Evolutionary conservation across 805 yeast genomes (phyloP), one percentile per base, ranked within the genome.

Genomic region (Yamadazyma tumulicola): DNA sequence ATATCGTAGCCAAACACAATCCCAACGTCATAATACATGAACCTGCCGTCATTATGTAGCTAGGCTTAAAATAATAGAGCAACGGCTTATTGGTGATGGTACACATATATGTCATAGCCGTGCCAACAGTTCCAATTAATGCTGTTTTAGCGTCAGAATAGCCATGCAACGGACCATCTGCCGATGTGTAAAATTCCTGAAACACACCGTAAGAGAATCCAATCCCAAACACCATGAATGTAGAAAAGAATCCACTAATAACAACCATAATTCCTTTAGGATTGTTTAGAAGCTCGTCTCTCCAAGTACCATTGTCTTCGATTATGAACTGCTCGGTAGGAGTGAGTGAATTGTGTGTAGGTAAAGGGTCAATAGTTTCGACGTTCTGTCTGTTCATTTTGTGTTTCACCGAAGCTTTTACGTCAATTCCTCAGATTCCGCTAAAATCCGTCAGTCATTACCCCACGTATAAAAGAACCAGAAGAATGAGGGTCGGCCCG

Each of bases 171-270:
- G 69, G 67, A 2, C 67, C 67, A 7, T 29, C 11, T 22, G 24
- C 26, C 2, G 60, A 43, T 1, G 51, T 42, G 29, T 62, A 62
- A 39, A 42, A 61, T 17, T 62, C 64, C 32, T 63, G 67, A 33
- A 54, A 63, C 5, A 63, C 59, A 38, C 68, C 69, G 35, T 51
- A 63, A 1, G 66, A 50, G 41, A 61, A 61, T 5, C 55, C 48
- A 8, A 60, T 49, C 1, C 68, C 69, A 39, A 63, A 60, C 3
- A 61, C 61, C 37, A 56, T 46, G 38, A 59, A 62, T 30, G 59
- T 59, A 24, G 49, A 43, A 4, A 48, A 16, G 29, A 51, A 49
- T 8, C 55, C 55, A 6, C 54, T 40, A 8, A 40, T 18, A 3
- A 49, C 38, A 4, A 38, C 35, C 5, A 8, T 29, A n/a, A 48